Evolutionary conservation across 2,329 filamentous ascomycete species (phyloP).

Genomic region (Hymenotorrendiella dingleyae): DNA sequence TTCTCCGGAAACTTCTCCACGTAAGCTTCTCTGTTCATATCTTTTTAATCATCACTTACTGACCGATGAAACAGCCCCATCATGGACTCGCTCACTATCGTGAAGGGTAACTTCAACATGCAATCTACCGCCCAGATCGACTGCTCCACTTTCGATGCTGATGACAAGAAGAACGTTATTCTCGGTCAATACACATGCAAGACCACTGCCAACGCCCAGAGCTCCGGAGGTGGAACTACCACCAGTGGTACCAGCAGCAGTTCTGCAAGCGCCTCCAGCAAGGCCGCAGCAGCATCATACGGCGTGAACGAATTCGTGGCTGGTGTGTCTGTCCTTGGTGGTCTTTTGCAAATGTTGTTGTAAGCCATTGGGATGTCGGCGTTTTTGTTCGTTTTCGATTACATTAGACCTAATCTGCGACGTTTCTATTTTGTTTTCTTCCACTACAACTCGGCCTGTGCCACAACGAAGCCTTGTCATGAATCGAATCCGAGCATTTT

Average conservation of each 20-base stretch:
- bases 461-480: conserved; percentile 15
- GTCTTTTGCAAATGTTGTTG: conserved; percentile 39
- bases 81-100: conserved; percentile 60
- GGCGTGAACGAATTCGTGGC: conserved; percentile 33
- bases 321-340: conserved; percentile 39
- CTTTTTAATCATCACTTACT: conserved; percentile 18
- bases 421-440: conserved; percentile 27
- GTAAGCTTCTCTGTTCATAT: conserved; percentile 48
- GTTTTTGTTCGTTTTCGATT: conserved; percentile 30
- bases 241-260: conserved; percentile 27
- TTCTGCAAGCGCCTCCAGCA: conserved; percentile 25
- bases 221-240: conserved; percentile 28
- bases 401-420: conserved; percentile 32
- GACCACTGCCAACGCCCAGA: conserved; percentile 20
- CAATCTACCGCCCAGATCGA: conserved; percentile 23
- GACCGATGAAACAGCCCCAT: conserved; percentile 50
- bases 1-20: conserved; percentile 77
- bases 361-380: conserved; percentile 34
- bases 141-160: conserved; percentile 24
- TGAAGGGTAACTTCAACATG: conserved; percentile 67
- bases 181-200: conserved; percentile 42
- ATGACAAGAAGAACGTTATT: conserved; percentile 34
- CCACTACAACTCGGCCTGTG: conserved; percentile 14
- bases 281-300: conserved; percentile 34
- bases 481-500: conserved; percentile 14